Evolutionary conservation across 2,329 filamentous ascomycete species (phyloP).

Genomic region (Zelopaecilomyces penicillatus): DNA sequence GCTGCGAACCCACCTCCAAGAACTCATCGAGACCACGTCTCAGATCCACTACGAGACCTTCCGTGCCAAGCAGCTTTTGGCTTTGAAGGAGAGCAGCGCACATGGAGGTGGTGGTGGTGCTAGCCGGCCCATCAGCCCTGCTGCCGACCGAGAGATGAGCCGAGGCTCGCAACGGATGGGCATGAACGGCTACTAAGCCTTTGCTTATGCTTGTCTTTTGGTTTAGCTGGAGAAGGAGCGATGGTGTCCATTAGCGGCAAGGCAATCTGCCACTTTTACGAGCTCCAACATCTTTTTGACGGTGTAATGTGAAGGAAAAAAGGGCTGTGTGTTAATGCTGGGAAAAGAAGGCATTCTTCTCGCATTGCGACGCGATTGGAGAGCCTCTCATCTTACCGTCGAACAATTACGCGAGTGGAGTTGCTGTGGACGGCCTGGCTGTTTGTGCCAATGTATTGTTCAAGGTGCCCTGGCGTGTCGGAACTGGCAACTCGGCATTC

Average conservation of each 20-base stretch:
- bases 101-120: constrained; percentile 63
- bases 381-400: constrained; percentile 12
- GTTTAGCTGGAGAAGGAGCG: constrained; percentile 23
- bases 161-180: constrained; percentile 94
- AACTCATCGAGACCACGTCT: constrained; percentile 97
- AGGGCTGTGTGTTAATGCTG: constrained; percentile 15
- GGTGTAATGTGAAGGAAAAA: constrained; percentile 22
- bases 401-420: constrained; percentile 13
- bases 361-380: constrained; percentile 11
- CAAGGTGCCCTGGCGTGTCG: neutral
- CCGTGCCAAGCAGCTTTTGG: constrained; percentile 97
- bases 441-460: neutral
- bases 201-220: constrained; percentile 20
- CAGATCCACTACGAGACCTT: constrained; percentile 99
- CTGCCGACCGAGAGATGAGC: constrained; percentile 92
- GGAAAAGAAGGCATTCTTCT: constrained; percentile 12
- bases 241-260: constrained; percentile 25
- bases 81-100: constrained; percentile 95
- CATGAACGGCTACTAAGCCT: constrained; percentile 90
- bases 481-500: neutral
- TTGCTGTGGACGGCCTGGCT: neutral
- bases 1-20: constrained; percentile 94
- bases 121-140: constrained; percentile 82
- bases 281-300: constrained; percentile 21
- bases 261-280: constrained; percentile 13